Evolutionary conservation across 2,329 filamentous ascomycete species (phyloP).

Genomic region (Ascochyta clinopodiicola): DNA sequence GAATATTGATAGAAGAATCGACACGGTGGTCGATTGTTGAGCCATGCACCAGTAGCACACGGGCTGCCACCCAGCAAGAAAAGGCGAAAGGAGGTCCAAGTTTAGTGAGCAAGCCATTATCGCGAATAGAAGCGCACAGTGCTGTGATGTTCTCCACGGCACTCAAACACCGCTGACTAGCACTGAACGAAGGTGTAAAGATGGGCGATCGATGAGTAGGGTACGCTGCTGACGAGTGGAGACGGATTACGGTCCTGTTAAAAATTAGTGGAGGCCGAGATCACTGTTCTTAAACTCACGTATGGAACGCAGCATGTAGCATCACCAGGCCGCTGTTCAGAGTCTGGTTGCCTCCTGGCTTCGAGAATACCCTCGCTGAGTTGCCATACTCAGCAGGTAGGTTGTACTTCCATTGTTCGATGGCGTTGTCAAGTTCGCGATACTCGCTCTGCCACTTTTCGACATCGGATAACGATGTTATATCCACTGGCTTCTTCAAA

Average conservation of each 20-base stretch:
- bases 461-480: constrained; percentile 81
- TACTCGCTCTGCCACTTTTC: constrained; percentile 90
- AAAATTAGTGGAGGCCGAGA: constrained; percentile 24
- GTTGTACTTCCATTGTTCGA: constrained; percentile 83
- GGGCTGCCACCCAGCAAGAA: constrained; percentile 88
- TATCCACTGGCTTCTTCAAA: constrained; percentile 87
- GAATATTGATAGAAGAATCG: constrained; percentile 78
- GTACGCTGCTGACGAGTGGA: constrained; percentile 92
- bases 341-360: constrained; percentile 67
- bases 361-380: constrained; percentile 75
- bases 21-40: constrained; percentile 87
- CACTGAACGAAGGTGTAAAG: constrained; percentile 87
- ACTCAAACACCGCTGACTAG: constrained; percentile 79
- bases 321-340: constrained; percentile 87
- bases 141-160: constrained; percentile 76
- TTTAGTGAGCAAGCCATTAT: constrained; percentile 74
- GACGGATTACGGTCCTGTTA: constrained; percentile 75
- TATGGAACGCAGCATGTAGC: constrained; percentile 89
- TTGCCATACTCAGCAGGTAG: constrained; percentile 85
- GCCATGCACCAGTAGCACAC: constrained; percentile 85
- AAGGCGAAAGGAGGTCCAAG: constrained; percentile 92
- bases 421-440: constrained; percentile 79
- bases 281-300: constrained; percentile 55
- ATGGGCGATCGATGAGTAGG: constrained; percentile 87
- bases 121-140: constrained; percentile 78